These are phyloP conservation scores for Rubia yunnanensis DNA, from an alignment of 257 asterid species.

Conservation along the genomic window DNA sequence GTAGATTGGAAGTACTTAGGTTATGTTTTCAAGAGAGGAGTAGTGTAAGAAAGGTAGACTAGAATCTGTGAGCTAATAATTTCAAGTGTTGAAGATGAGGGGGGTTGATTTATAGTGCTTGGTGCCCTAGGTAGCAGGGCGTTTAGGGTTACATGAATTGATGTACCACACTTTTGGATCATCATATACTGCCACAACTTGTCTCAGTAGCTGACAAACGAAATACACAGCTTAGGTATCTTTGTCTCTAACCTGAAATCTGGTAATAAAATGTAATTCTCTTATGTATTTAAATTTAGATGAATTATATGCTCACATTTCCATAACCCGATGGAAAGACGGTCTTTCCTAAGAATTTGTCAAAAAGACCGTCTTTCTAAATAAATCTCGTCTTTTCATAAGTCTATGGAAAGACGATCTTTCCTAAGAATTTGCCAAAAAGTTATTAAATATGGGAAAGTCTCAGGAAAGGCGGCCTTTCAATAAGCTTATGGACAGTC, in stretches of 20 bases:
- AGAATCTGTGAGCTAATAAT: not conserved
- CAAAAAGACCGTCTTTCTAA: no score
- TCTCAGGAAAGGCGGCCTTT: no score
- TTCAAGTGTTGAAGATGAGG: not conserved
- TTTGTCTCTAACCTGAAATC: not conserved
- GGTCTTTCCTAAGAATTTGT: no score
- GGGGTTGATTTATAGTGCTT: not conserved
- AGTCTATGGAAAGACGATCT: no score
- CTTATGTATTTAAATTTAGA: not conserved
- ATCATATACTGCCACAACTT: not conserved
- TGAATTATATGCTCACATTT: no score
- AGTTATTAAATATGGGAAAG: no score
- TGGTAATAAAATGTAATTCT: not conserved
- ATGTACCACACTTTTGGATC: not conserved
- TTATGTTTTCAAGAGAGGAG: not conserved
- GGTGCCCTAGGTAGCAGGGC: not conserved
- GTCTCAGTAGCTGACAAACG: constrained; percentile 8
- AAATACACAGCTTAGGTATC: not conserved
- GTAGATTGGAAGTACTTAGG: constrained; percentile 3
- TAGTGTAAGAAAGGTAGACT: not conserved
- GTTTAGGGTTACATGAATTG: not conserved
- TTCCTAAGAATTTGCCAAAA: no score
- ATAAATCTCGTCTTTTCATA: no score
- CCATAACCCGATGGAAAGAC: no score
- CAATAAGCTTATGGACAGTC: no score